These are phyloP conservation scores for Aspergillus melleus DNA, from an alignment of 2,329 filamentous ascomycete genomes.

Conservation along the genomic window DNA sequence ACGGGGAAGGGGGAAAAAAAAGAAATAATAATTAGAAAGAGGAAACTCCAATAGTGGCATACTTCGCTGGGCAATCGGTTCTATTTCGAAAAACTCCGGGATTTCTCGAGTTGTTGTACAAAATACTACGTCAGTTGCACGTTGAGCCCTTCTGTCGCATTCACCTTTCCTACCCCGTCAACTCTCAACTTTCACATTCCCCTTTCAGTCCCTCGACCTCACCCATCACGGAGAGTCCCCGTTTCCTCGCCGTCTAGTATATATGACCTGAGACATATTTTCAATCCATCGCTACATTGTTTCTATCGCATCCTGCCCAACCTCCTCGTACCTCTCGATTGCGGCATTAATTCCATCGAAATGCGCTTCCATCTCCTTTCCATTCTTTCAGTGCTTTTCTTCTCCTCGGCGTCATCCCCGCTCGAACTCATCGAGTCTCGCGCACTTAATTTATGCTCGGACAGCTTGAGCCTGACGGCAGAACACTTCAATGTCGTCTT, in stretches of 20 bases:
- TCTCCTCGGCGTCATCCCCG: neutral
- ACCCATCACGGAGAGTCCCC: neutral
- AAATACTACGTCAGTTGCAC: neutral
- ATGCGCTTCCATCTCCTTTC: neutral
- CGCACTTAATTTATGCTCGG: conserved; percentile 74
- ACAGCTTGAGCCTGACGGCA: conserved; percentile 81
- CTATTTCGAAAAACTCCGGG: neutral
- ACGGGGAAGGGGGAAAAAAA: neutral
- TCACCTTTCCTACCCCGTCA: neutral
- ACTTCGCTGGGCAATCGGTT: neutral
- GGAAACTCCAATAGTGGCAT: neutral
- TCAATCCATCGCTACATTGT: neutral
- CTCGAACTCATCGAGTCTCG: conserved; percentile 11
- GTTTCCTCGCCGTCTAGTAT: neutral
- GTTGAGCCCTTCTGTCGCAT: neutral
- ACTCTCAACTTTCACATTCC: neutral
- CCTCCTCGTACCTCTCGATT: neutral
- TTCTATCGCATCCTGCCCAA: neutral
- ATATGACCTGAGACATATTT: neutral
- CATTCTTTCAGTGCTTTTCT: neutral
- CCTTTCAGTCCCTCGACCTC: neutral
- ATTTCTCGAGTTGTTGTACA: neutral
- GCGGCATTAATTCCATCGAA: neutral
- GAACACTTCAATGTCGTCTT: conserved; percentile 81
- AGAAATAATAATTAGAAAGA: neutral